Conservation (phyloP, 2,329 filamentous ascomycete genomes). For the Orbilia brochopaga region DNA sequence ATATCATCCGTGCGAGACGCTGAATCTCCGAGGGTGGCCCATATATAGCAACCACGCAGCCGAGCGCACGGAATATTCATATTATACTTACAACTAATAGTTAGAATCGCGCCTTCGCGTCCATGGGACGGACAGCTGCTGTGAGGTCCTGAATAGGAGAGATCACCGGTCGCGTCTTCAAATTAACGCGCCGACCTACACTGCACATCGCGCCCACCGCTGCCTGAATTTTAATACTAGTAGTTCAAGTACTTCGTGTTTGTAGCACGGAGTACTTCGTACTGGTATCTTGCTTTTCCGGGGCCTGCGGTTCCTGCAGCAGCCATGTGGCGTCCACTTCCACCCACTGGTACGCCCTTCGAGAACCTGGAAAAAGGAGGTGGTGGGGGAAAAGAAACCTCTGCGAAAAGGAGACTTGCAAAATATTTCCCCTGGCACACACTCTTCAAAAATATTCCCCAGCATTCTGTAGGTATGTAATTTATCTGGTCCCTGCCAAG, state of each 20-base stretch:
- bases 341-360: neutral
- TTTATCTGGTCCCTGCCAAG: slow-evolving; percentile 36
- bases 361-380: slow-evolving; percentile 9
- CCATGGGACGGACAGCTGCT: too few species aligned
- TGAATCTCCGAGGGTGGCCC: neutral
- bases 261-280: too few species aligned
- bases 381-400: neutral
- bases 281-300: neutral
- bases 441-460: too few species aligned
- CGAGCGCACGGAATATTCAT: slow-evolving; percentile 1
- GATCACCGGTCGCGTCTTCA: neutral
- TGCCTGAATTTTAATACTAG: too few species aligned
- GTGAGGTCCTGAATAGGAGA: neutral
- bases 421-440: neutral
- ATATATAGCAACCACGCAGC: slow-evolving; percentile 6
- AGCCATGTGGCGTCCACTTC: slow-evolving; percentile 3
- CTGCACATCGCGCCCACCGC: too few species aligned
- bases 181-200: too few species aligned
- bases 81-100: neutral
- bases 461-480: too few species aligned
- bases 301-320: slow-evolving; percentile 7
- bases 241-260: neutral
- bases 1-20: neutral
- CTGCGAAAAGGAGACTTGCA: slow-evolving; percentile 5
- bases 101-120: too few species aligned